phyloP scores from a whole-genome alignment of 495 filamentous ascomycete species.

The Daldinia caldariorum region DNA sequence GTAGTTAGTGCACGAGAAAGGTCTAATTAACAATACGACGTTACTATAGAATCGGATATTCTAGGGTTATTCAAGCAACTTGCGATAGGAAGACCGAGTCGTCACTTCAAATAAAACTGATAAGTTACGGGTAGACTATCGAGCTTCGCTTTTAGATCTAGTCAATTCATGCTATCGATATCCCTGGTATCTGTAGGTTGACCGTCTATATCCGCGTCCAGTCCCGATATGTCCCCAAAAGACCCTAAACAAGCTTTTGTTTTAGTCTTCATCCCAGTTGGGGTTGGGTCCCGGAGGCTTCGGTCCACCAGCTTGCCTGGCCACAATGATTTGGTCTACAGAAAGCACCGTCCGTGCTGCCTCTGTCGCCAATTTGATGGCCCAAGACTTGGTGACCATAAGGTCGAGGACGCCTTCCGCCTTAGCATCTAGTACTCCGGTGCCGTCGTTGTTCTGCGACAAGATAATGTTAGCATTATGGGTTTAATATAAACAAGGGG shows the following conservation, averaged over 20 bases:
- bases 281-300: conserved; percentile 95
- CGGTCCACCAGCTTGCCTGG: conserved; percentile 94
- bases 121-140: neutral
- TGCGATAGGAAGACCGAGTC: neutral
- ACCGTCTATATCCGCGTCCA: conserved; percentile 33
- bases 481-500: neutral
- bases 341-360: conserved; percentile 92
- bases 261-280: conserved; percentile 96
- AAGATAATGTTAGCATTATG: conserved; percentile 35
- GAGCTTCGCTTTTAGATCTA: conserved; percentile 14
- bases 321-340: conserved; percentile 99
- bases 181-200: conserved; percentile 21
- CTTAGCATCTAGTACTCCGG: conserved; percentile 85
- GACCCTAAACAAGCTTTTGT: conserved; percentile 17
- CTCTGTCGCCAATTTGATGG: conserved; percentile 95
- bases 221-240: conserved; percentile 12
- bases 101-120: neutral
- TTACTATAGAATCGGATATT: neutral
- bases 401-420: conserved; percentile 94
- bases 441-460: conserved; percentile 72
- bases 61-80: neutral
- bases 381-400: conserved; percentile 90
- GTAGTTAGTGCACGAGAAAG: neutral
- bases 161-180: conserved; percentile 28
- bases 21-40: neutral